Evolutionary conservation across 352 stramenopile species (phyloP).

Genomic region (Globisporangium uncinulatum): DNA sequence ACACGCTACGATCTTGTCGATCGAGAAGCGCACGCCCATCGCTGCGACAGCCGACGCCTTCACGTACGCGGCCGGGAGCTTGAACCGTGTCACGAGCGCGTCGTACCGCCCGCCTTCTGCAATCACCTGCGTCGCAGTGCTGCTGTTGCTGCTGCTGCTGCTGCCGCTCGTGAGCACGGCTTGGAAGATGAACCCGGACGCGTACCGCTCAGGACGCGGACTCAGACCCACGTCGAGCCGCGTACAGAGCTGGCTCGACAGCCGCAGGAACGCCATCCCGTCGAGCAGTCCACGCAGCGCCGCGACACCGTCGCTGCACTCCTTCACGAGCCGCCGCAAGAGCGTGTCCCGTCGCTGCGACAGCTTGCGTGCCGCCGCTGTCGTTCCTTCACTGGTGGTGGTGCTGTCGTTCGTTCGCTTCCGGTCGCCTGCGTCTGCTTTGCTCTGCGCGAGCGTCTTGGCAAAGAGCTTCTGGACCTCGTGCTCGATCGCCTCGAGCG

Average conservation of each 20-base stretch:
- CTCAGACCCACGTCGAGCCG: constrained; percentile 75
- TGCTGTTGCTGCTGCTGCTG: not conserved
- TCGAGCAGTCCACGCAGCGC: constrained; percentile 64
- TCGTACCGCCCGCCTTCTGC: constrained; percentile 83
- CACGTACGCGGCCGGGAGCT: constrained; percentile 71
- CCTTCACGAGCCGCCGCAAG: constrained; percentile 59
- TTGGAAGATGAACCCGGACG: constrained; percentile 82
- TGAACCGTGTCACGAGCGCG: constrained; percentile 74
- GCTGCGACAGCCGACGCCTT: constrained; percentile 66
- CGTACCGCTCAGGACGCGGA: constrained; percentile 67
- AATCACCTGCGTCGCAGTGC: constrained; percentile 58
- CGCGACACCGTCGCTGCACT: constrained; percentile 58
- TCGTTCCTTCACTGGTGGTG: not conserved
- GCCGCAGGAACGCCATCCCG: constrained; percentile 58
- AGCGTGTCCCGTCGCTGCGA: constrained; percentile 61
- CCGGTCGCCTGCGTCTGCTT: constrained; percentile 14
- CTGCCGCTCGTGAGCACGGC: constrained; percentile 44
- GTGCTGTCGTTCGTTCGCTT: not conserved
- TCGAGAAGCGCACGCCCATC: constrained; percentile 80
- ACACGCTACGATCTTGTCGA: constrained; percentile 83
- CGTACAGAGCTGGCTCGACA: constrained; percentile 53
- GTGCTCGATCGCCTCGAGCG: constrained; percentile 59
- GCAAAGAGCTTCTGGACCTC: constrained; percentile 62
- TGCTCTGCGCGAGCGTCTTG: constrained; percentile 25
- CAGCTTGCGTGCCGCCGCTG: constrained; percentile 35